Percentiles rank a stretch among this genome's conserved stretches.
phyloP scores from a whole-genome alignment of 2,329 filamentous ascomycete genomes.

The Botrytis aclada region DNA sequence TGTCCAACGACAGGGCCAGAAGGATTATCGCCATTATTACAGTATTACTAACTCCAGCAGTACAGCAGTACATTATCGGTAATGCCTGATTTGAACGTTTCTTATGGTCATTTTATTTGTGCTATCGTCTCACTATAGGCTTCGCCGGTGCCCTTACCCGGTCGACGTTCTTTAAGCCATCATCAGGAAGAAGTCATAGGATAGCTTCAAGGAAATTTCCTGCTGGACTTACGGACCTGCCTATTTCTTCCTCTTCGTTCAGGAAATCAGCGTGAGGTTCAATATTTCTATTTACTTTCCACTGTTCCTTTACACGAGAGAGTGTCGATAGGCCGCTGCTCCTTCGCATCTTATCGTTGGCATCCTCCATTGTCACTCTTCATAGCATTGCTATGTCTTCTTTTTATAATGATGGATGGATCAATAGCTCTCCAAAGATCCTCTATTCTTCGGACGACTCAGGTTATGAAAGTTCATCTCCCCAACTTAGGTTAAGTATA shows the following conservation, averaged over 20 bases:
- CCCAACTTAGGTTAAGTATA: conserved; percentile 12
- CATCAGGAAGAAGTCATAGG: not conserved
- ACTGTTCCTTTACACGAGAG: conserved; percentile 26
- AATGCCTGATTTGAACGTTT: conserved; percentile 8
- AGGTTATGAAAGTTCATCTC: conserved; percentile 22
- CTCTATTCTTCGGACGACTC: conserved; percentile 18
- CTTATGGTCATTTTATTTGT: conserved; percentile 8
- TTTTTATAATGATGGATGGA: conserved; percentile 3
- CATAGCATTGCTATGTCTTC: conserved; percentile 24
- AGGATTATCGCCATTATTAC: conserved; percentile 23
- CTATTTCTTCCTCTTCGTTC: conserved; percentile 7
- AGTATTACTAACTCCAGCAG: conserved; percentile 28
- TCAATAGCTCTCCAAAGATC: not conserved
- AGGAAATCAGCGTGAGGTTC: conserved; percentile 1
- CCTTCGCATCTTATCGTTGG: conserved; percentile 30
- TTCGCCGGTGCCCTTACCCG: conserved; percentile 10
- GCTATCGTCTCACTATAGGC: conserved; percentile 9
- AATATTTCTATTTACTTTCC: conserved; percentile 18
- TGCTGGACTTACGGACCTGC: conserved; percentile 12
- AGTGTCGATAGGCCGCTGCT: conserved; percentile 31
- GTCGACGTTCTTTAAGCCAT: conserved; percentile 25
- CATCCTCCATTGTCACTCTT: conserved; percentile 29
- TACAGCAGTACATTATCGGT: not conserved
- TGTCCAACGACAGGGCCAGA: conserved; percentile 19
- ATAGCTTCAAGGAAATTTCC: not conserved